Conservation (phyloP, 495 filamentous ascomycete genomes). For the Hyaloscypha variabilis region DNA sequence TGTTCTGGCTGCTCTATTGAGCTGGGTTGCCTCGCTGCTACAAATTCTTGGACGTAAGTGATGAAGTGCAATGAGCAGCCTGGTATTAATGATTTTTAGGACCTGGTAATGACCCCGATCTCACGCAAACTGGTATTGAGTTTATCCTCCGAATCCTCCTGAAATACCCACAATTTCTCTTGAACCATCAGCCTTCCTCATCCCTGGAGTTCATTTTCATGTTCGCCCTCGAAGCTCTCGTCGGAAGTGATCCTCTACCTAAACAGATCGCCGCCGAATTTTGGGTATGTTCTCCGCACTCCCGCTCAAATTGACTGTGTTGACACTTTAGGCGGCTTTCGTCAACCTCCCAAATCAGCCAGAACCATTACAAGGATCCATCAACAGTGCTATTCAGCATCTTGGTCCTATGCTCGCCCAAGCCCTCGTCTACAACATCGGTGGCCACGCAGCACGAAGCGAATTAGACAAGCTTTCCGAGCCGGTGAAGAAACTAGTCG, state of each 20-base stretch:
- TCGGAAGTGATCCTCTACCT: constrained; percentile 74
- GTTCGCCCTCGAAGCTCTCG: constrained; percentile 74
- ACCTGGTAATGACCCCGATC: constrained; percentile 73
- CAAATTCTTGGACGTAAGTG: constrained; percentile 61
- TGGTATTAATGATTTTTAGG: constrained; percentile 36
- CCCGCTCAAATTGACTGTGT: constrained; percentile 2
- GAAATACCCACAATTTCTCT: constrained; percentile 61
- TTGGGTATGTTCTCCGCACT: constrained; percentile 62
- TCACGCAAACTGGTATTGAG: constrained; percentile 75
- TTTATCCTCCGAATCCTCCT: constrained; percentile 68
- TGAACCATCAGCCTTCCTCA: constrained; percentile 47
- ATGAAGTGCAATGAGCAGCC: constrained; percentile 25
- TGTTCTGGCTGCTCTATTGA: constrained; percentile 58
- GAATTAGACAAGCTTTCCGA: constrained; percentile 78
- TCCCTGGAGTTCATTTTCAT: constrained; percentile 71
- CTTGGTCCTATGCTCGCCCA: constrained; percentile 62
- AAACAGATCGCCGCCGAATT: constrained; percentile 80
- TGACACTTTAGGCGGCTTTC: constrained; percentile 46
- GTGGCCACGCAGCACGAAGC: constrained; percentile 73
- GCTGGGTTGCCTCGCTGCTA: constrained; percentile 68
- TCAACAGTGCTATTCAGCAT: constrained; percentile 57
- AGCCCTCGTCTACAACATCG: constrained; percentile 67
- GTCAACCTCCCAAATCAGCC: constrained; percentile 43
- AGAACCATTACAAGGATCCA: constrained; percentile 42
- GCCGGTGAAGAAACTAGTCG: constrained; percentile 75